phyloP scores from a whole-genome alignment of 345 rosid genomes.

The Erodium maritimum region DNA sequence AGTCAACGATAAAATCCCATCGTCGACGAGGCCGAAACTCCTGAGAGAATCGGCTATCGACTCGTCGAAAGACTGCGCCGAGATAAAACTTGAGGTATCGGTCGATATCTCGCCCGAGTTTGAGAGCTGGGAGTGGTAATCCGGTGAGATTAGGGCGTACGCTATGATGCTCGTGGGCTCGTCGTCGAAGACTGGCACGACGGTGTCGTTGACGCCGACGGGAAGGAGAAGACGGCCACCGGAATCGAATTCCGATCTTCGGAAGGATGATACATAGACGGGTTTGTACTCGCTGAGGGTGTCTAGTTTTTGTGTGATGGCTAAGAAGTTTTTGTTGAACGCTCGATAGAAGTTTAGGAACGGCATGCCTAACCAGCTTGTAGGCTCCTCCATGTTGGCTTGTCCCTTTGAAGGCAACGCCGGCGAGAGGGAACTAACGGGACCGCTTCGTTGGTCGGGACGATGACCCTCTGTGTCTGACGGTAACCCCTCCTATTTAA shows the following conservation, averaged over 20 bases:
- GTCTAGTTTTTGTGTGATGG: constrained; percentile 58
- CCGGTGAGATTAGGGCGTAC: constrained; percentile 58
- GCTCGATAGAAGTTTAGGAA: constrained; percentile 66
- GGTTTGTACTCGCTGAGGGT: constrained; percentile 59
- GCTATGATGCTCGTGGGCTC: constrained; percentile 92
- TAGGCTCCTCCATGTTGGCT: constrained; percentile 32
- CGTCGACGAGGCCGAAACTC: constrained; percentile 54
- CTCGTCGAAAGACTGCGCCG: constrained; percentile 45
- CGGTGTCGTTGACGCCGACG: constrained; percentile 54
- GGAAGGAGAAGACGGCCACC: constrained; percentile 77
- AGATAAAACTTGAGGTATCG: constrained; percentile 25
- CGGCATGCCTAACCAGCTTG: constrained; percentile 59
- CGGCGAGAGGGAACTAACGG: no score
- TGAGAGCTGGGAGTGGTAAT: constrained; percentile 47
- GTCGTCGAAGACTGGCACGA: constrained; percentile 82
- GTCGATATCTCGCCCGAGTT: constrained; percentile 43
- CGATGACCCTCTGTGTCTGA: constrained; percentile 11
- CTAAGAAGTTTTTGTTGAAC: constrained; percentile 49
- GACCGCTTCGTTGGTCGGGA: no score
- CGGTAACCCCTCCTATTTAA: no score
- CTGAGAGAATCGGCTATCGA: constrained; percentile 28
- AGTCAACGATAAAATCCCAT: constrained; percentile 38
- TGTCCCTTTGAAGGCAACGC: no score
- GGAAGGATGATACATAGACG: constrained; percentile 53
- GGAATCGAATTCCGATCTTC: constrained; percentile 48